Evolutionary conservation across 352 stramenopile genomes (phyloP), one percentile per base, ranked within the genome.

Genomic region (Pythium chondricola): DNA sequence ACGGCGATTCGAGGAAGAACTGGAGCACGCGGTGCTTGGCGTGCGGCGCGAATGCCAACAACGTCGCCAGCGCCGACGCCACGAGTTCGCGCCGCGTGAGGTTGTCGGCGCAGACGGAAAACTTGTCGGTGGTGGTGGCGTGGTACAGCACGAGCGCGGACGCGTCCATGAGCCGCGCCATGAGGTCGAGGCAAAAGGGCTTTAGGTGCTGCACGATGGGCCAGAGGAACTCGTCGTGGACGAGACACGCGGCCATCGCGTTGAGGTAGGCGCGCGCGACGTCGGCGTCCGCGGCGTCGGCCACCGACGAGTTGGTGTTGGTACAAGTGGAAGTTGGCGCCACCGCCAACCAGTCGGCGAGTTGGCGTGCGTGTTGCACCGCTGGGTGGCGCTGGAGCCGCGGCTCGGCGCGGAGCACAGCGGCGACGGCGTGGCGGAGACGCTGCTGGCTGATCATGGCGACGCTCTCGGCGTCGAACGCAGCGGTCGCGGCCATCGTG

Each of bases 161-260:
- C 10, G 71, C 65, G 46, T 89, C 71, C 30, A 78, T 63, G 11
- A 94, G 56, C 4, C 76, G 79, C 38, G 69, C 69, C 35, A 86
- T 61, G 32, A 93, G 54, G 33, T 94, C 83, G 43, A 90, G 52
- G 20, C 76, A 41, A 36, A 90, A 94, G 25, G 81, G 71, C 16
- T 77, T 71, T 32, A 94, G 52, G 44, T 89, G 53, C 45, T 75
- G 64, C 22, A 90, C 51, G 16, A 90, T 54, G 7, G 65, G 29
- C 36, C 41, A 56, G 13, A 72, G 62, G 16, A 87, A 56, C n/a
- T 74, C 56, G 0, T 70, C 51, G 35, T 84, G 62, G 26, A 63
- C 56, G 18, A 92, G 58, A 21, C 71, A 83, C 11, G 75, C 54
- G 17, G 75, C 74, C 30, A 89, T 26, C 17, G 72, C 65, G 29